Evolutionary conservation across 768 basidiomycete species (phyloP), one percentile per base, ranked within the genome.

Genomic region (Boletus reticuloceps): DNA sequence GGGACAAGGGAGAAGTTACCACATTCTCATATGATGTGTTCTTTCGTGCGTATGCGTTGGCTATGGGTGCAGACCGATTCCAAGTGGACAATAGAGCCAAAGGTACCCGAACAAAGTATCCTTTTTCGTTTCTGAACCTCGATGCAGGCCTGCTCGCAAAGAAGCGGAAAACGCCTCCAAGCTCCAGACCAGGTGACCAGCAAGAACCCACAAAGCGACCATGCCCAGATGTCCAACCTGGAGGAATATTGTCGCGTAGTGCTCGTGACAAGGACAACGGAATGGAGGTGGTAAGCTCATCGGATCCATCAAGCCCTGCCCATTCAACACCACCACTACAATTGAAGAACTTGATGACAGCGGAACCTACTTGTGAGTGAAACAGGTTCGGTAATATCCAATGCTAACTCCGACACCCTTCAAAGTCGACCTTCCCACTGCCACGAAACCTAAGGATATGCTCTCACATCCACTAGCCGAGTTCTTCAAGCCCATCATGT

Each of bases 11-110:
- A 16, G 58, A 56, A 47, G 13, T 39, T 6, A 31, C 50, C 22
- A 16, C 43, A 13, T 42, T 53, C 22, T 20, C 58, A 13, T 34
- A 47, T n/a, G n/a, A 36, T 31, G 31, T 34, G 39, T 39, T 59
- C 36, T 59, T 59, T 40, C 58, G 55, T 37, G 55, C 50, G 4
- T 59, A 59, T 37, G 55, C 55, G 13, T 29, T 59, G 41, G 45
- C 51, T 5, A 59, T 57, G 58, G 55, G 47, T 16, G 58, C 50
- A 16, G 55, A 56, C 13, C 47, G 27, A 13, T 38, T 6, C 14
- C 42, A 56, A 47, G 22, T 59, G 13, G 50, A 47, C 31, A 16
- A 43, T 37, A 49, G 29, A 44, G 17, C 32, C 36, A 54, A 58
- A 45, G 56, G 56, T 58, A 41, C 19, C 36, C 22, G 38, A 20